Conservation (phyloP, 1,139 yeast species). For the Scheffersomyces titani region DNA sequence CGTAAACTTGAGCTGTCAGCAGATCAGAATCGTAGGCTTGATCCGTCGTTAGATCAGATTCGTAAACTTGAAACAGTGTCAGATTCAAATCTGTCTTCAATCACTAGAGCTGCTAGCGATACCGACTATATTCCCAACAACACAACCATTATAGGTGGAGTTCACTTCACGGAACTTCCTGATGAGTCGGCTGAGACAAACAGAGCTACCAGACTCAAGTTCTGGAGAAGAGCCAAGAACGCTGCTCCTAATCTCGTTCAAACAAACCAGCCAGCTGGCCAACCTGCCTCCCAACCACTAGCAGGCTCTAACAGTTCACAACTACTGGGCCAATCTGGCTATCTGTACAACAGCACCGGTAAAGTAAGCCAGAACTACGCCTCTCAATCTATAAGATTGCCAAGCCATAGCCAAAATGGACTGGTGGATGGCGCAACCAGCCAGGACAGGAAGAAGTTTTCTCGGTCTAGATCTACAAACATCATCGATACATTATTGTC, state of each 20-base stretch:
- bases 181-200: conserved; percentile 32
- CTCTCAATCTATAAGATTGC: conserved; percentile 15
- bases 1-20: not conserved
- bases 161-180: not conserved
- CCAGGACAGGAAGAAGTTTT: conserved; percentile 17
- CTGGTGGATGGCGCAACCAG: not conserved
- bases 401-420: conserved; percentile 5
- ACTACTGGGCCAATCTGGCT: not conserved
- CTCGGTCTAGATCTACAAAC: conserved; percentile 52
- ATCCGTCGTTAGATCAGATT: not conserved
- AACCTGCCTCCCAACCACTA: not conserved
- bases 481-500: conserved; percentile 42
- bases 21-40: not conserved
- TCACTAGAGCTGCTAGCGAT: not conserved
- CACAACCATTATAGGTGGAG: not conserved
- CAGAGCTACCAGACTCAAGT: conserved; percentile 48
- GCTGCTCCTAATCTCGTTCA: conserved; percentile 12
- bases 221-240: conserved; percentile 55
- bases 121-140: not conserved
- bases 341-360: conserved; percentile 4
- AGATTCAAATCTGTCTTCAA: not conserved
- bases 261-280: conserved; percentile 3
- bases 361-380: conserved; percentile 17
- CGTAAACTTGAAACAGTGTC: not conserved
- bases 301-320: not conserved